Evolutionary conservation across 331 rosid genomes (phyloP), one percentile per base, ranked within the genome.

Genomic region (Arachis monticola): DNA sequence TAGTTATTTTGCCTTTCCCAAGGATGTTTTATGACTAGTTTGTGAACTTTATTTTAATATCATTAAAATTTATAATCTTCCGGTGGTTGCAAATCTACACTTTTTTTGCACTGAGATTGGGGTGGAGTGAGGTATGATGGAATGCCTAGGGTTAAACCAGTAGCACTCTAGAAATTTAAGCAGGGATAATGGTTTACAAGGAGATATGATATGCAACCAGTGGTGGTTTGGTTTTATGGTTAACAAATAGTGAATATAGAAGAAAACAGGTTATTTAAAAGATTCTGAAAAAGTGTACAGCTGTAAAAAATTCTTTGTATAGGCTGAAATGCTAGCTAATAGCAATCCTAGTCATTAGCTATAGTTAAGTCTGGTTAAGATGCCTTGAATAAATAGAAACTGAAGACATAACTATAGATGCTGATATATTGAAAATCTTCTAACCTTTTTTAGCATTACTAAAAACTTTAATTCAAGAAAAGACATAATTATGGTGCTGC

Each of bases 381-480:
- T 41, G 57, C 6, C 40, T 8, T 12, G 57, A 72, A 64, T 44
- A 45, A 63, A 62, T 70, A 45, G 57, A 72, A 64, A 38, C 62
- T 57, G 62, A 46, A 69, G 73, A 35, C n/a, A 56, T 10, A 71
- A 55, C 32, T 27, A 32, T 13, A 32, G 38, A 45, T 11, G 62
- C 60, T 31, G 10, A 13, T 78, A 35, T 56, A 45, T 56, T 50
- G 45, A 70, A 59, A 62, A 32, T 40, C 50, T 40, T 42, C 60
- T 45, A 38, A 11, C 60, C 60, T 64, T 73, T 50, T 73, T 56
- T 56, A 32, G 45, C n/a, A 11, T 13, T 63, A 6, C 8, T 11
- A 38, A 32, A 61, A 44, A 62, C 67, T 51, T 42, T 45, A 56
- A 55, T 71, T 71, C 46, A 72, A 71, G 55, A 22, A 78, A 53